Evolutionary conservation across 2,329 filamentous ascomycete species (phyloP).

Genomic region (Hypoxylon sp.): DNA sequence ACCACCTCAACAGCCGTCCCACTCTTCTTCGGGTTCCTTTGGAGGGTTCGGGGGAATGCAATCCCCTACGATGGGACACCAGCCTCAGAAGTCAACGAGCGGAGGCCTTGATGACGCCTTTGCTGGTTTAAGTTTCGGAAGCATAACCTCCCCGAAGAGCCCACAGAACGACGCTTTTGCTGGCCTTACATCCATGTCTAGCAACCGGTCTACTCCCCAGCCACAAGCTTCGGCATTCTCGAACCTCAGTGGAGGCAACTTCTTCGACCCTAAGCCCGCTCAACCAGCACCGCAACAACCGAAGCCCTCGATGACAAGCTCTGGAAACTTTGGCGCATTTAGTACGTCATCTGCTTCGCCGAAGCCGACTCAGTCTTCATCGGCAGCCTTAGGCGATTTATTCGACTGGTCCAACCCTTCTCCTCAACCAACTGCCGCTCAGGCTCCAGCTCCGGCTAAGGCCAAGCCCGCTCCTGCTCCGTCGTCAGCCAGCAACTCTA

Average conservation of each 20-base stretch:
- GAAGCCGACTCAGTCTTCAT: slow-evolving; percentile 60
- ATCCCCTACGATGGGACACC: slow-evolving; percentile 65
- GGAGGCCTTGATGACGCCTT: slow-evolving; percentile 86
- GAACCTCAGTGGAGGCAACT: slow-evolving; percentile 74
- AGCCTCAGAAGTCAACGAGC: slow-evolving; percentile 60
- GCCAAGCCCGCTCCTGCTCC: slow-evolving; percentile 57
- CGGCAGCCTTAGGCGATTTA: slow-evolving; percentile 78
- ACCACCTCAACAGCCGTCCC: slow-evolving; percentile 62
- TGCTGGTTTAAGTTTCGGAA: slow-evolving; percentile 72
- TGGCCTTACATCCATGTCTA: slow-evolving; percentile 50
- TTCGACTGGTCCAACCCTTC: slow-evolving; percentile 77
- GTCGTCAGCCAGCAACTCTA: slow-evolving; percentile 66
- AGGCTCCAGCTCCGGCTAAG: slow-evolving; percentile 58
- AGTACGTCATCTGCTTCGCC: slow-evolving; percentile 58
- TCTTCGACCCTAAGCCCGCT: slow-evolving; percentile 82
- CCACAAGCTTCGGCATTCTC: slow-evolving; percentile 58
- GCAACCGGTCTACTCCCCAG: slow-evolving; percentile 55
- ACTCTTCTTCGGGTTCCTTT: slow-evolving; percentile 72
- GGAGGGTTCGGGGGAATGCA: slow-evolving; percentile 77
- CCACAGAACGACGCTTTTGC: slow-evolving; percentile 55
- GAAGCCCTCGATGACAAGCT: slow-evolving; percentile 52
- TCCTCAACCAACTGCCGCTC: slow-evolving; percentile 59
- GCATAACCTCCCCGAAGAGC: slow-evolving; percentile 57
- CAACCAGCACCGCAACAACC: slow-evolving; percentile 67
- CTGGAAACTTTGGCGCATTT: slow-evolving; percentile 75